phyloP scores from a whole-genome alignment of 345 rosid genomes.

The Moricandia moricandioides region DNA sequence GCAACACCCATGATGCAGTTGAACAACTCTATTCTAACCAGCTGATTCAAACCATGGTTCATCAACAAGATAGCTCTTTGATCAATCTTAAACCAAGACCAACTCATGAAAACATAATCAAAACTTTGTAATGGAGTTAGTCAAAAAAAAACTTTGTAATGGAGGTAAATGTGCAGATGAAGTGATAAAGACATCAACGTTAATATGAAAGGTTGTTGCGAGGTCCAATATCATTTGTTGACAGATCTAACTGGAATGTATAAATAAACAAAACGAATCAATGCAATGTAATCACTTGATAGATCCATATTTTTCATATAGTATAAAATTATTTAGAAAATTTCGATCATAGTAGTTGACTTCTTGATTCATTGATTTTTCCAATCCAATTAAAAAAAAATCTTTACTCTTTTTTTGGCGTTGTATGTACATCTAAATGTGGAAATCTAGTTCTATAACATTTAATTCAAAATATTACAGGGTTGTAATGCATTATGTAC shows the following conservation, averaged over 20 bases:
- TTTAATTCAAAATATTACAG: background rate
- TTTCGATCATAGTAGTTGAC: background rate
- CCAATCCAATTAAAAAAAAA: background rate
- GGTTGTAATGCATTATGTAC: background rate
- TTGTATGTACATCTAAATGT: background rate
- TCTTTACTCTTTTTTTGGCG: background rate
- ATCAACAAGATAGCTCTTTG: background rate
- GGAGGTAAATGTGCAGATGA: background rate
- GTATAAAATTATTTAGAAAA: background rate
- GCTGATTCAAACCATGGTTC: background rate
- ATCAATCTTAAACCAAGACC: background rate
- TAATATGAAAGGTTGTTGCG: constrained; percentile 22
- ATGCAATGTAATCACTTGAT: background rate
- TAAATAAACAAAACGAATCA: background rate
- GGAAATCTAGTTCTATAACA: background rate
- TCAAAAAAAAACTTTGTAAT: background rate
- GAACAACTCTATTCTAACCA: background rate
- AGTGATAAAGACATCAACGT: constrained; percentile 10
- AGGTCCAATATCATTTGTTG: constrained; percentile 9
- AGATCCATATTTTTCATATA: background rate
- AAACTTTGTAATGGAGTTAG: background rate
- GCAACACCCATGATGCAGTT: background rate
- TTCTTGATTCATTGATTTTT: constrained; percentile 4
- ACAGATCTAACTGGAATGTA: constrained; percentile 5
- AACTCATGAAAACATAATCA: background rate